These are phyloP conservation scores for Dendrobium nobile DNA, from an alignment of 106 monocot species.

Conservation along the genomic window DNA sequence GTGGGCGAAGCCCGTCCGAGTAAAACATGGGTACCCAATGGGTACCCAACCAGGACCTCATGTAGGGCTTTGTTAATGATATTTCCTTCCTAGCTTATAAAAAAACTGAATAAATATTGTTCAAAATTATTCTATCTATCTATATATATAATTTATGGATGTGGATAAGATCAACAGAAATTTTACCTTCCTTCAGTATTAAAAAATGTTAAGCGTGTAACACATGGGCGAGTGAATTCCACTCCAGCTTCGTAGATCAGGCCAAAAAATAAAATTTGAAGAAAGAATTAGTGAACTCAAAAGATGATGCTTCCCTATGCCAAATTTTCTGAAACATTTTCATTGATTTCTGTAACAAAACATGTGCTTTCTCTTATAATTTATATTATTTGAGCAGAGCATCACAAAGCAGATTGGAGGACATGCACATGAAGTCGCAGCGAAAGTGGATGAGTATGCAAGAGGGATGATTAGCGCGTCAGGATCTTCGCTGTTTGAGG, in stretches of 20 bases:
- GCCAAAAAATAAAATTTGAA: background rate
- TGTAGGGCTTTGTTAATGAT: no score
- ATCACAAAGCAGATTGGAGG: constrained; percentile 70
- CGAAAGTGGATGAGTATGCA: constrained; percentile 76
- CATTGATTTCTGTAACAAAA: background rate
- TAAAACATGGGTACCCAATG: no score
- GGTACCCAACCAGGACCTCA: no score
- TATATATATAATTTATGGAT: background rate
- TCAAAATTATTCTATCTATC: no score
- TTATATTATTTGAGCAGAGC: constrained; percentile 17
- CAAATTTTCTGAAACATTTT: background rate
- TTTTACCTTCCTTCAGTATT: background rate
- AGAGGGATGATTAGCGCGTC: constrained; percentile 61
- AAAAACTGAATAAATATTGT: no score
- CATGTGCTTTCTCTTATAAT: background rate
- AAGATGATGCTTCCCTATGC: no score
- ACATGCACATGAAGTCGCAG: constrained; percentile 48
- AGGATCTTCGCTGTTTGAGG: constrained; percentile 59
- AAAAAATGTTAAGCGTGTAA: background rate
- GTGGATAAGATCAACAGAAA: background rate
- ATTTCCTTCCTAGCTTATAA: no score
- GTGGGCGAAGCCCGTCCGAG: no score
- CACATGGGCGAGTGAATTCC: background rate
- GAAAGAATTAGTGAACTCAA: background rate
- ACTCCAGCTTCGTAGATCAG: no score